phyloP scores from a whole-genome alignment of 768 basidiomycete genomes.

The Calocera viscosa region DNA sequence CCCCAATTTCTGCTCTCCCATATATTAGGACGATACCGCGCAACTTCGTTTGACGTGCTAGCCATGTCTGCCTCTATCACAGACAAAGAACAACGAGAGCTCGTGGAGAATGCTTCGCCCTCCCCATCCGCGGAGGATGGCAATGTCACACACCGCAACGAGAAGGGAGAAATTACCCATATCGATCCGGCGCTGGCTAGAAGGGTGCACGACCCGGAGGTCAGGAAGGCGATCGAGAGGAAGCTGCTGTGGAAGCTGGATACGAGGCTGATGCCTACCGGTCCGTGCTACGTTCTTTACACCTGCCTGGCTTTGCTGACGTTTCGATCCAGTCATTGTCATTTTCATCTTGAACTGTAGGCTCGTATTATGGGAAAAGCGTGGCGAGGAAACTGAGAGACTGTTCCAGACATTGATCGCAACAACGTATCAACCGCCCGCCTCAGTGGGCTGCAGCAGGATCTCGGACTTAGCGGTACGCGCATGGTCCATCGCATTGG shows the following conservation, averaged over 20 bases:
- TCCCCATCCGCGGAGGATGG: not conserved
- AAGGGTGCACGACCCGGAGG: not conserved
- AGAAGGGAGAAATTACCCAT: slow-evolving; percentile 1
- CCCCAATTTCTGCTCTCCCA: not conserved
- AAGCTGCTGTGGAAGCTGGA: slow-evolving; percentile 47
- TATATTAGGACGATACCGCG: not conserved
- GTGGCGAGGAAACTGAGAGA: not conserved
- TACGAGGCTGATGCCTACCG: slow-evolving; percentile 40
- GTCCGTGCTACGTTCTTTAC: not conserved
- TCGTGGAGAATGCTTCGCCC: not conserved
- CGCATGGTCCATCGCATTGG: not conserved
- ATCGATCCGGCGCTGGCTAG: not conserved
- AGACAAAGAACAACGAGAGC: not conserved
- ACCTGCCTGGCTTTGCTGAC: not conserved
- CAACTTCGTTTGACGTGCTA: not conserved
- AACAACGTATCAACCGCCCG: slow-evolving; percentile 28
- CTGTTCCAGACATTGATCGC: slow-evolving; percentile 10
- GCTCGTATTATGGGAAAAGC: slow-evolving; percentile 8
- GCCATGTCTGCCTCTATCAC: not conserved
- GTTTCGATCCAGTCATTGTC: not conserved
- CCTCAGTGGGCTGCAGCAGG: slow-evolving; percentile 32
- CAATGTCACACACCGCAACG: not conserved
- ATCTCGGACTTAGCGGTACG: slow-evolving; percentile 29
- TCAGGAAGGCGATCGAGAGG: slow-evolving; percentile 18
- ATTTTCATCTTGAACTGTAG: slow-evolving; percentile 5